A percentile compares a stretch with the other conserved stretches of the same genome.
Evolutionary conservation across 108 stramenopile genomes (phyloP).

Genomic region (Cyclotella cryptica): DNA sequence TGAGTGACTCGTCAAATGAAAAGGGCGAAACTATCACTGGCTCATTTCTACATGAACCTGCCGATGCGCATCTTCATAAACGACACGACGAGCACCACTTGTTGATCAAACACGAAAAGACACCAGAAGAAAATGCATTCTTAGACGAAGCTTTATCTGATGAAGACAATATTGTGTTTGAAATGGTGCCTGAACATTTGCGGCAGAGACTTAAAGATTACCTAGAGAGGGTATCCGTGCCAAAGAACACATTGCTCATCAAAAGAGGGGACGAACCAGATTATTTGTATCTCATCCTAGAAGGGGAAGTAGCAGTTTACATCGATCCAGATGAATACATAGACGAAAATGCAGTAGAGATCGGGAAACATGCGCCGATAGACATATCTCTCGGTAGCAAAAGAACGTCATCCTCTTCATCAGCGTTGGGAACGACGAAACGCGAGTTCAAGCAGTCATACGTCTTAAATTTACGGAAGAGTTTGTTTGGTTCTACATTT

Average conservation of each 20-base stretch:
- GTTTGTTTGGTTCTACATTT: slow-evolving; percentile 41
- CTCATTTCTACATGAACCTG: not conserved
- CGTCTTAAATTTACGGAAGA: slow-evolving; percentile 42
- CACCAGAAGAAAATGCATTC: slow-evolving; percentile 45
- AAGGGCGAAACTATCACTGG: not conserved
- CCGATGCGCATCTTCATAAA: not conserved
- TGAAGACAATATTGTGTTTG: slow-evolving; percentile 47
- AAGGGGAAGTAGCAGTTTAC: slow-evolving; percentile 44
- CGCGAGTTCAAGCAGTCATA: slow-evolving; percentile 49
- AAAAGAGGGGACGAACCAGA: slow-evolving; percentile 36
- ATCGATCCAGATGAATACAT: slow-evolving; percentile 47
- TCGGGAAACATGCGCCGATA: slow-evolving; percentile 36
- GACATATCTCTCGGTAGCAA: slow-evolving; percentile 29
- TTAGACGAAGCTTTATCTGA: slow-evolving; percentile 37
- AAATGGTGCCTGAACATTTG: slow-evolving; percentile 31
- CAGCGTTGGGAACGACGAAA: not conserved
- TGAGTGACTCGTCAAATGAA: slow-evolving; percentile 11
- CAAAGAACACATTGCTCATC: slow-evolving; percentile 33
- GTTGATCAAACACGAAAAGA: slow-evolving; percentile 9
- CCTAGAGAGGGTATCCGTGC: slow-evolving; percentile 38
- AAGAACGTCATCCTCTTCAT: slow-evolving; percentile 10
- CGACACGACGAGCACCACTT: not conserved
- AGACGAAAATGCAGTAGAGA: slow-evolving; percentile 43
- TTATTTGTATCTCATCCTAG: slow-evolving; percentile 39
- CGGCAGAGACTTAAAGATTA: slow-evolving; percentile 36